Percentiles rank a stretch among this genome's conserved stretches.
Evolutionary conservation across 2,329 filamentous ascomycete genomes (phyloP).

Genomic region (Sclerotinia nivalis): DNA sequence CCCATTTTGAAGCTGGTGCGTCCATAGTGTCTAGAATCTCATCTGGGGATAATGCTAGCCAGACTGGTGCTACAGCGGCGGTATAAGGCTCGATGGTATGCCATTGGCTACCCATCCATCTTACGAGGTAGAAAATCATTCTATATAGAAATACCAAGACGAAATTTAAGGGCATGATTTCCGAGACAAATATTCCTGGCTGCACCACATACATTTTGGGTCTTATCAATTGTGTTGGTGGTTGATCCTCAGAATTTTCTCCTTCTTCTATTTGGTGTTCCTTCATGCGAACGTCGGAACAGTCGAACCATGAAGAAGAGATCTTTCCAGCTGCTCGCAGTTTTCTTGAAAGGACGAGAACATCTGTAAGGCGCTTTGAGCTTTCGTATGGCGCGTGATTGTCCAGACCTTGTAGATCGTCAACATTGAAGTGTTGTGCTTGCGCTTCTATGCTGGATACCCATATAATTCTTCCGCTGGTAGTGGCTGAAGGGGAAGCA

Average conservation of each 20-base stretch:
- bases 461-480: slow-evolving; percentile 68
- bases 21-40: slow-evolving; percentile 59
- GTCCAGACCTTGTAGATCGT: slow-evolving; percentile 75
- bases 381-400: slow-evolving; percentile 72
- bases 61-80: slow-evolving; percentile 74
- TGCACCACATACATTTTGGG: slow-evolving; percentile 78
- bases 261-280: slow-evolving; percentile 26
- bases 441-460: slow-evolving; percentile 76
- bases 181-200: slow-evolving; percentile 82
- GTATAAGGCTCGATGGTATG: slow-evolving; percentile 75
- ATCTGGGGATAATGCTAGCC: slow-evolving; percentile 70
- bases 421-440: slow-evolving; percentile 52
- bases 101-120: slow-evolving; percentile 85
- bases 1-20: slow-evolving; percentile 74
- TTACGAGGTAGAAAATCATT: slow-evolving; percentile 66
- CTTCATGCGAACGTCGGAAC: slow-evolving; percentile 34
- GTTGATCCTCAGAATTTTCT: slow-evolving; percentile 30
- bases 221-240: slow-evolving; percentile 33
- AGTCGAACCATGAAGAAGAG: slow-evolving; percentile 57
- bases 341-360: slow-evolving; percentile 72
- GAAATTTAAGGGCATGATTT: slow-evolving; percentile 72
- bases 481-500: slow-evolving; percentile 31
- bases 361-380: slow-evolving; percentile 82
- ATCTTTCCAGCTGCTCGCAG: slow-evolving; percentile 63
- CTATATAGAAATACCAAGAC: slow-evolving; percentile 71